These are phyloP conservation scores for Sarcomyxa edulis DNA, from an alignment of 768 basidiomycete species.

Conservation along the genomic window DNA sequence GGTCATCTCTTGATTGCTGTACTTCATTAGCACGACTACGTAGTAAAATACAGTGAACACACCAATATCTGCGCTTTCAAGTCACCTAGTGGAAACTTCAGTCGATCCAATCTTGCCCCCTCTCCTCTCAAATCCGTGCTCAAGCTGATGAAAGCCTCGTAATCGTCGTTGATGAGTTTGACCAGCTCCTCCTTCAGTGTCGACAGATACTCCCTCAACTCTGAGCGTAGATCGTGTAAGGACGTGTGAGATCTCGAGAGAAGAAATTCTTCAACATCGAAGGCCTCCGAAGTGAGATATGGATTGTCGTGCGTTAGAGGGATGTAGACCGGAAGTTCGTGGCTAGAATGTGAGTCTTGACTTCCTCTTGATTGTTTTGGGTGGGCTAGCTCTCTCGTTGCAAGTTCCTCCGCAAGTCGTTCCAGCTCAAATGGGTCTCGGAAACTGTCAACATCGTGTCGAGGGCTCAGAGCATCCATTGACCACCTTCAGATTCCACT, in stretches of 20 bases:
- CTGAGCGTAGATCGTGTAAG: conserved; percentile 79
- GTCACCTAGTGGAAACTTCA: conserved; percentile 63
- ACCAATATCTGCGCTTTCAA: conserved; percentile 69
- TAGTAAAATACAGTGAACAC: conserved; percentile 18
- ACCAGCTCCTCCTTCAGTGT: conserved; percentile 90
- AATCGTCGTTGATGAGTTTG: conserved; percentile 94
- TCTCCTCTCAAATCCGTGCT: conserved; percentile 91
- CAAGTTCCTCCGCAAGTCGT: conserved; percentile 70
- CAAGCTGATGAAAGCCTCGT: conserved; percentile 94
- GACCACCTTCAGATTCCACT: no score
- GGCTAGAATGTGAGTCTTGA: conserved; percentile 14
- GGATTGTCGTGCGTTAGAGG: conserved; percentile 81
- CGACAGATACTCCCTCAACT: conserved; percentile 82
- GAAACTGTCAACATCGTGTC: conserved; percentile 8
- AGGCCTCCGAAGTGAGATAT: conserved; percentile 60
- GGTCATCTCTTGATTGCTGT: conserved; percentile 57
- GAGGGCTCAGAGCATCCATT: no score
- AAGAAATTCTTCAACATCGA: conserved; percentile 84
- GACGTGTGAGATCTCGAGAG: conserved; percentile 82
- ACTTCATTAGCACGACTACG: not conserved
- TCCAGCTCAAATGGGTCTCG: conserved; percentile 65
- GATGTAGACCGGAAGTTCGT: conserved; percentile 55
- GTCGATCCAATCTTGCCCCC: conserved; percentile 58
- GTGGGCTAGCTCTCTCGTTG: conserved; percentile 39
- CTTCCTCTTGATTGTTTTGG: conserved; percentile 7